Conservation (phyloP, 2,329 filamentous ascomycete genomes). For the Cercospora beticola region DNA sequence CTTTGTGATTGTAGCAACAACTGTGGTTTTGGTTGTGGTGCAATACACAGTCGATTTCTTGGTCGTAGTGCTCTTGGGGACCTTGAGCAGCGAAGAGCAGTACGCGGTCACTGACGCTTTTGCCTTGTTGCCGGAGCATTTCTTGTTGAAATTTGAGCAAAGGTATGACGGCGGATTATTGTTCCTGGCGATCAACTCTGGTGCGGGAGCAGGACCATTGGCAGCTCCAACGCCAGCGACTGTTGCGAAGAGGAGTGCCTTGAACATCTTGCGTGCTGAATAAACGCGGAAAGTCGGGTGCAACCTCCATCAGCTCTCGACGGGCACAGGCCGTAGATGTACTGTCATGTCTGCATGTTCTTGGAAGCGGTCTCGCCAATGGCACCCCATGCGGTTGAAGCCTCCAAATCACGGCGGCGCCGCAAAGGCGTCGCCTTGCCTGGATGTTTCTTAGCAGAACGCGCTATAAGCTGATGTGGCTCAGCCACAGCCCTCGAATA, state of each 20-base stretch:
- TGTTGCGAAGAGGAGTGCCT: slow-evolving; percentile 12
- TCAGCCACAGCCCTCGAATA: background rate
- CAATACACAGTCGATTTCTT: background rate
- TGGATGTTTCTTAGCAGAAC: background rate
- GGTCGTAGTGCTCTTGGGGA: background rate
- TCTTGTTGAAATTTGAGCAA: slow-evolving; percentile 6
- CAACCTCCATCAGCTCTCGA: background rate
- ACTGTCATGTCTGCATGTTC: background rate
- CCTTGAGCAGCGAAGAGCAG: slow-evolving; percentile 10
- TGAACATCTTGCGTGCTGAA: background rate
- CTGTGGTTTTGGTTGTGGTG: slow-evolving; percentile 1
- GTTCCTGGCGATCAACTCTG: background rate
- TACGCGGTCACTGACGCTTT: slow-evolving; percentile 9
- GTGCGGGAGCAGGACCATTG: background rate
- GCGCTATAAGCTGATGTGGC: background rate
- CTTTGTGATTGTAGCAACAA: background rate
- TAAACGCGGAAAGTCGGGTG: background rate
- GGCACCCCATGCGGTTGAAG: background rate
- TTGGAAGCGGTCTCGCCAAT: background rate
- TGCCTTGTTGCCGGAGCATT: slow-evolving; percentile 1
- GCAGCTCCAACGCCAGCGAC: slow-evolving; percentile 9
- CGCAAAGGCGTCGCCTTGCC: background rate
- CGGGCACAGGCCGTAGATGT: background rate
- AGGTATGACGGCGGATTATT: background rate
- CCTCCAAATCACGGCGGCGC: background rate